Base-by-base conservation (phyloP, 495 filamentous ascomycete species). In the Penicillium waksmanii region DNA sequence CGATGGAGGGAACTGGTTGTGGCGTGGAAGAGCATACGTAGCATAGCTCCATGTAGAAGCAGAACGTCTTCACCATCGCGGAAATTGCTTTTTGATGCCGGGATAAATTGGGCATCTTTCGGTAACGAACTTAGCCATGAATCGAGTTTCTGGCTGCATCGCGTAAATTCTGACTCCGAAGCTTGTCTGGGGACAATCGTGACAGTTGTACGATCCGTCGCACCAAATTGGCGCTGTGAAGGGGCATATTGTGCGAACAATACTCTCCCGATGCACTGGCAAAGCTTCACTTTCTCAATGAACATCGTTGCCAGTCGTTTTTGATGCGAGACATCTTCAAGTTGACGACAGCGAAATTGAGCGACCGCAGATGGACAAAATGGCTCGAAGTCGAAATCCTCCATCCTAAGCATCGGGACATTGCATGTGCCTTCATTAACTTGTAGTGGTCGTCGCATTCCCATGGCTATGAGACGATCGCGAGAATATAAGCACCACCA, bases 401-500 rank as follows among this genome's bases (percentile, higher is more conserved):
- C 82, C 53, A 89, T 72, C 36, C 74, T 84, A 35, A 96, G 74
- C 89, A 94, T 91, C 0, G 92, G 90, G 17, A 96, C 89, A 64
- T 93, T 89, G 68, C 87, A 93, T 58, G 93, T 90, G 54, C 91
- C 88, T 62, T 89, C 86, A 77, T 96, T 93, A 73, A 96, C 91
- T 60, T 92, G 81, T 3, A 89, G 89, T 5, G 91, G 92, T 47
- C 91, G 84, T 18, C 92, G 83, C 87, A 96, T 89, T 2, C 91
- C 92, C 52, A 96, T 80, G 3, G 92, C 92, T 42, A 96, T 87
- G 9, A 96, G 78, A 18, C 91, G 88, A 73, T 96, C 92, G n/a
- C 91, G 85, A 78, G 93, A 92, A 66, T 92, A 94, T 57, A 89
- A 85, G 43, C 89, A 91, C 92, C 92, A 96, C 92, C 91, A 96